A percentile compares a stretch with the other conserved stretches of the same genome.
Conservation (phyloP, 176 grass and related monocot species). For the Eleusine coracana region DNA sequence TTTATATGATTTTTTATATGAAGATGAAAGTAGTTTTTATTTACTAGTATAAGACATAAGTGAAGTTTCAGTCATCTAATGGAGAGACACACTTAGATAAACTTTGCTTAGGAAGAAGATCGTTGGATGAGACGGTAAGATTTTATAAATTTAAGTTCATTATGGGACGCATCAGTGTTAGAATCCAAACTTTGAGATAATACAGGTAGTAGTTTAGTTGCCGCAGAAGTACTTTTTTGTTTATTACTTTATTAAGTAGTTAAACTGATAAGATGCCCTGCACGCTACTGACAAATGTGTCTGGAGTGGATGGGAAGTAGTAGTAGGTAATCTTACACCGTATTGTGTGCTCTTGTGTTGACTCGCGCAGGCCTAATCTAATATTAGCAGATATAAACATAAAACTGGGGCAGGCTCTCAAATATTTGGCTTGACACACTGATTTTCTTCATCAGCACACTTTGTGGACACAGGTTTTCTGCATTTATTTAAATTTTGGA, state of each 20-base stretch:
- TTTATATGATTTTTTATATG: too few species aligned
- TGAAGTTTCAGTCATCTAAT: too few species aligned
- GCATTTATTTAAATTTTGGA: too few species aligned
- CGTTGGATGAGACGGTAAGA: background rate
- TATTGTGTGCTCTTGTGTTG: background rate
- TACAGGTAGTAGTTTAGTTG: background rate
- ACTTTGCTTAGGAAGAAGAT: background rate
- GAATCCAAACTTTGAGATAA: background rate
- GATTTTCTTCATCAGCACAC: too few species aligned
- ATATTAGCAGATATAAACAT: background rate
- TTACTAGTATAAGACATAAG: too few species aligned
- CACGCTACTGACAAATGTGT: background rate
- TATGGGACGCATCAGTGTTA: background rate
- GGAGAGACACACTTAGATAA: too few species aligned
- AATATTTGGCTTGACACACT: too few species aligned
- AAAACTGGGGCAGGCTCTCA: too few species aligned
- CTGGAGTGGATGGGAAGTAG: background rate
- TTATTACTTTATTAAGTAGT: background rate
- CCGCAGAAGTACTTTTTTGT: background rate
- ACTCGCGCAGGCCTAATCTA: background rate
- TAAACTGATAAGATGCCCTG: background rate
- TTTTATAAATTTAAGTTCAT: constrained; percentile 8
- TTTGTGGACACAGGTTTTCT: too few species aligned
- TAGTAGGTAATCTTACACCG: background rate
- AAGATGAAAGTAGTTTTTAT: too few species aligned